Base-by-base conservation (phyloP, 176 grass and related monocot genomes). In the Saccharum officinarum region DNA sequence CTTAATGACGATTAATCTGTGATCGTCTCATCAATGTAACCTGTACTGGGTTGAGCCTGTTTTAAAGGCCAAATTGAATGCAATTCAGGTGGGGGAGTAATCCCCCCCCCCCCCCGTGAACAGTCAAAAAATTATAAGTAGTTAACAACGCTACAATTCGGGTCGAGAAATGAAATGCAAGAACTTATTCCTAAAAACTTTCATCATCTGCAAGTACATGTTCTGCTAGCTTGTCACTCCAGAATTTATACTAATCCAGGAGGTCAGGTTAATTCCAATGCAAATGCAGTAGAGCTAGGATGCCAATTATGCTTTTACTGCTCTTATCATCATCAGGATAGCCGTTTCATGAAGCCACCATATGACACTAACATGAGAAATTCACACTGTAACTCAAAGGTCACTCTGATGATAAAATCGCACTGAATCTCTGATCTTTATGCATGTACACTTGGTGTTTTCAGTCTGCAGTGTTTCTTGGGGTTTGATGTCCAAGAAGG, bases 301-400 rank as follows among this genome's bases (percentile, higher is more conserved):
- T 75, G 1, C 4, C 18, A 57, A 57, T 4, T 55, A 57, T 36
- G 3, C 9, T n/a, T 41, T 42, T 42, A 17, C 4, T 0, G 31
- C 28, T 69, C 15, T 34, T 71, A 44, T 44, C 39, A 44, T 26
- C 10, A 69, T 7, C 67, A 39, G 33, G 34, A 41, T 41, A 16
- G 12, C 22, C 36, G 41, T 78, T 63, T 77, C 76, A 78, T 40
- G 52, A 39, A 77, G 54, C 14, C 54, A 78, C 37, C 60, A 40
- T 59, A 42, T 42, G 36, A 15, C 61, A 63, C 20, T 62, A 60
- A 13, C 26, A 38, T 4, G 54, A 25, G 6, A 37, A 25, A 78
- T 78, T 60, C 76, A 41, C 6, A 17, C 1, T 33, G 2, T 8
- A 62, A 26, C 37, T 57, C 50, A 36, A n/a, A 52, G 13, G 36